Conservation (phyloP, 768 basidiomycete species). For the Coprinellus micaceus region DNA sequence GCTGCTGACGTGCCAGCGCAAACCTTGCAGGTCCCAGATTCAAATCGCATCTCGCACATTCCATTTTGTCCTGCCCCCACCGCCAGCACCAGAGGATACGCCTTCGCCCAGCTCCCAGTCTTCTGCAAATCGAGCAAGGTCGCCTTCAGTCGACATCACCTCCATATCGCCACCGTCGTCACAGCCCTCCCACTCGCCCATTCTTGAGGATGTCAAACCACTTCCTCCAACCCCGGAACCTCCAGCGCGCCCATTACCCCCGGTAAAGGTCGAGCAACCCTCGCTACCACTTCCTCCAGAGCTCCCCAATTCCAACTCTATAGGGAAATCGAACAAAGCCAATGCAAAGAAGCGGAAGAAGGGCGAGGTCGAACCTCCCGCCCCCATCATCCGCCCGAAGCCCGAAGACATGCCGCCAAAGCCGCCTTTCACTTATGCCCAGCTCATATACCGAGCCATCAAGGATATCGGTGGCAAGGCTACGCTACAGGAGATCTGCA, state of each 20-base stretch:
- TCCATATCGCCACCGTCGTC: constrained; percentile 82
- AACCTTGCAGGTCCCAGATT: constrained; percentile 72
- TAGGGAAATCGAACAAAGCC: constrained; percentile 45
- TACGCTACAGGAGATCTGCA: constrained; percentile 88
- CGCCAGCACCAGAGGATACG: constrained; percentile 73
- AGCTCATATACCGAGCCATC: constrained; percentile 87
- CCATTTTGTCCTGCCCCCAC: constrained; percentile 92
- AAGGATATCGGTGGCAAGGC: constrained; percentile 77
- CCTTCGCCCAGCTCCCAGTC: constrained; percentile 77
- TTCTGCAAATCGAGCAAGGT: constrained; percentile 63
- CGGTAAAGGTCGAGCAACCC: constrained; percentile 10
- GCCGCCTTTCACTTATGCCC: constrained; percentile 87
- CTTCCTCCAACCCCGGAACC: constrained; percentile 41
- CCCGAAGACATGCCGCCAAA: constrained; percentile 83
- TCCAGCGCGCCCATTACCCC: constrained; percentile 35
- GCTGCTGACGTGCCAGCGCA: constrained; percentile 10
- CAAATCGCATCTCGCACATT: constrained; percentile 98
- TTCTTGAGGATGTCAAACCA: constrained; percentile 42
- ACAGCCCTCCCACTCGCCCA: constrained; percentile 71
- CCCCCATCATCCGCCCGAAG: constrained; percentile 39
- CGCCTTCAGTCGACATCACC: constrained; percentile 73
- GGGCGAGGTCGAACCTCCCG: constrained; percentile 40
- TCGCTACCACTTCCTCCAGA: constrained; percentile 36
- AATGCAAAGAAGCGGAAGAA: constrained; percentile 76
- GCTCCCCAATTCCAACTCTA: constrained; percentile 62